These are phyloP conservation scores for Fonsecaea pedrosoi DNA, from an alignment of 2,329 filamentous ascomycete species.

Conservation along the genomic window DNA sequence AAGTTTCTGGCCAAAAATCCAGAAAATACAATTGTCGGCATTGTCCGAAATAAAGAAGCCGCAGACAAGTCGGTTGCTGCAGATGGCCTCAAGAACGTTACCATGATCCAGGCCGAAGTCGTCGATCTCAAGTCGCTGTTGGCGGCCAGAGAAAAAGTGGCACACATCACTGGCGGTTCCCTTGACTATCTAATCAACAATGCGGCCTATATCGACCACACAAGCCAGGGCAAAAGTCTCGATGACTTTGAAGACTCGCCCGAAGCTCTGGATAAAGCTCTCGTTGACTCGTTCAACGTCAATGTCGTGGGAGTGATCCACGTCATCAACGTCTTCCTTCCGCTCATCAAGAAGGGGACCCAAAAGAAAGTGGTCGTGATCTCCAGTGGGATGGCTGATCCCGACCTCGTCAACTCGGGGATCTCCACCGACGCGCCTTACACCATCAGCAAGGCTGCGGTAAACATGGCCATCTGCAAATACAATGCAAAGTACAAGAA, in stretches of 20 bases:
- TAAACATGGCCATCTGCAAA: constrained; percentile 62
- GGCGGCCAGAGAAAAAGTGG: constrained; percentile 42
- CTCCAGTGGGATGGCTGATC: constrained; percentile 57
- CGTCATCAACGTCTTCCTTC: constrained; percentile 61
- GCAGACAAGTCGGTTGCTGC: constrained; percentile 54
- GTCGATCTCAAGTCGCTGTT: constrained; percentile 48
- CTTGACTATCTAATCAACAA: constrained; percentile 64
- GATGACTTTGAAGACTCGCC: constrained; percentile 45
- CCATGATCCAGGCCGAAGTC: constrained; percentile 57
- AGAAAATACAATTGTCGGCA: constrained; percentile 55
- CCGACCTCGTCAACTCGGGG: constrained; percentile 50
- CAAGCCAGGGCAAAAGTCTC: constrained; percentile 45
- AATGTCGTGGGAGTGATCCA: constrained; percentile 63
- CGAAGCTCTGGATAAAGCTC: constrained; percentile 47
- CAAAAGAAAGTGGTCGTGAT: constrained; percentile 64
- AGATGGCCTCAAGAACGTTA: constrained; percentile 54
- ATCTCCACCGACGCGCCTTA: constrained; percentile 53
- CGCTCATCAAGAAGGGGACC: constrained; percentile 58
- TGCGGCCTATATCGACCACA: constrained; percentile 48
- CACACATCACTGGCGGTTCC: constrained; percentile 37
- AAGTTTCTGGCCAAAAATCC: constrained; percentile 54
- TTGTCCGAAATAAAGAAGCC: constrained; percentile 56
- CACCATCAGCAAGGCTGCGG: constrained; percentile 58
- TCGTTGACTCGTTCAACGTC: constrained; percentile 48
- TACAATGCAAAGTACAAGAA: constrained; percentile 58